Conservation (phyloP, 768 basidiomycete species). For the Amanita muscaria region DNA sequence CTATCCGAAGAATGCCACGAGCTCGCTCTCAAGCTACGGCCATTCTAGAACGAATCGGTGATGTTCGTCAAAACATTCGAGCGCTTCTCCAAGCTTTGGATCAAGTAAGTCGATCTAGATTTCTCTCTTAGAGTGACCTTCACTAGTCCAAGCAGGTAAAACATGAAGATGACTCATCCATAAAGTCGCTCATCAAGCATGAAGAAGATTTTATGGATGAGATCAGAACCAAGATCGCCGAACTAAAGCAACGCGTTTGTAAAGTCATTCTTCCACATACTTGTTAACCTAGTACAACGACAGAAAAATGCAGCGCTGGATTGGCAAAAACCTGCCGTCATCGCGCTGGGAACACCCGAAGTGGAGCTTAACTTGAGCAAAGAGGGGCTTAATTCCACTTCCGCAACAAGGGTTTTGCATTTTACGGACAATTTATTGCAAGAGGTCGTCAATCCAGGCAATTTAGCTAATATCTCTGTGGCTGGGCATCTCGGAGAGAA, state of each 20-base stretch:
- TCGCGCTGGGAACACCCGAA: neutral
- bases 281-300: neutral
- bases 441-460: slow-evolving; percentile 51
- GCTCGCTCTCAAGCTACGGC: slow-evolving; percentile 36
- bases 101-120: slow-evolving; percentile 19
- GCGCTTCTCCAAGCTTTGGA: slow-evolving; percentile 23
- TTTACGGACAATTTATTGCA: slow-evolving; percentile 58
- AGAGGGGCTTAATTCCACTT: neutral
- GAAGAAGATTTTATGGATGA: slow-evolving; percentile 34
- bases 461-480: slow-evolving; percentile 42
- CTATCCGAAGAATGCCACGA: slow-evolving; percentile 43
- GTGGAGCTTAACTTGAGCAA: neutral
- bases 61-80: slow-evolving; percentile 31
- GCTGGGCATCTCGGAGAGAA: too few relatives aligned
- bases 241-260: slow-evolving; percentile 32
- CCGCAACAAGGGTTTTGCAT: slow-evolving; percentile 28
- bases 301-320: slow-evolving; percentile 1
- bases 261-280: neutral
- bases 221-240: slow-evolving; percentile 28
- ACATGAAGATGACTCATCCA: slow-evolving; percentile 17
- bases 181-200: slow-evolving; percentile 29
- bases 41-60: slow-evolving; percentile 31
- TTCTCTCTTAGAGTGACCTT: neutral
- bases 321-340: neutral
- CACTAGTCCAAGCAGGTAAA: slow-evolving; percentile 14